These are phyloP conservation scores for Suillus variegatus DNA, from an alignment of 768 basidiomycete genomes.

Conservation along the genomic window DNA sequence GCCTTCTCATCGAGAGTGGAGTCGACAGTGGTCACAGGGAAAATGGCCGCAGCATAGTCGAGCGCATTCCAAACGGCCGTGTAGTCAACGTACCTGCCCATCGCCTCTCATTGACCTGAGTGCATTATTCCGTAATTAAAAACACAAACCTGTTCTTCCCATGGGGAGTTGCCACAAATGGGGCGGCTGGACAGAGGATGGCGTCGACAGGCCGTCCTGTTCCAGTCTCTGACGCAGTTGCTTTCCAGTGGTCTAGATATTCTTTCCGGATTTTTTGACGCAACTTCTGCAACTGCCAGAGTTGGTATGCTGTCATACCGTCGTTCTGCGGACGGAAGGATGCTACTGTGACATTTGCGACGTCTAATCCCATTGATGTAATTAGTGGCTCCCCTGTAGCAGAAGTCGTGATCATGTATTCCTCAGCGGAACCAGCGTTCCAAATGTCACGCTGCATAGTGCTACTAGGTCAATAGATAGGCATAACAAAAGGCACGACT, in stretches of 20 bases:
- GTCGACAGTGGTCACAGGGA: slow-evolving; percentile 69
- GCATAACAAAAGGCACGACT: slow-evolving; percentile 13
- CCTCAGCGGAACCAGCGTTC: slow-evolving; percentile 48
- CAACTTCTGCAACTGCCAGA: slow-evolving; percentile 69
- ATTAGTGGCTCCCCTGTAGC: slow-evolving; percentile 57
- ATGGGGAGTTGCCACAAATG: slow-evolving; percentile 64
- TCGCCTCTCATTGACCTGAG: slow-evolving; percentile 4
- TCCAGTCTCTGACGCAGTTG: slow-evolving; percentile 48
- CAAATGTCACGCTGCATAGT: slow-evolving; percentile 41
- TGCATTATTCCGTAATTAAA: slow-evolving; percentile 5
- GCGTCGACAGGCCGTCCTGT: slow-evolving; percentile 78
- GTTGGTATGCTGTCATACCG: slow-evolving; percentile 53
- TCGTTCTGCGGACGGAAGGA: slow-evolving; percentile 29
- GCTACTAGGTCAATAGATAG: not conserved
- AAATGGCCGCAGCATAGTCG: slow-evolving; percentile 60
- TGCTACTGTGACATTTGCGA: slow-evolving; percentile 20
- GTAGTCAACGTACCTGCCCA: slow-evolving; percentile 47
- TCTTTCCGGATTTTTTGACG: slow-evolving; percentile 47
- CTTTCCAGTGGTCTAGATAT: slow-evolving; percentile 66
- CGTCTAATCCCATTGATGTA: slow-evolving; percentile 43
- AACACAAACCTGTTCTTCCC: slow-evolving; percentile 52
- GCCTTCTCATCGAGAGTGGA: slow-evolving; percentile 49
- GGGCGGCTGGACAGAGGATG: slow-evolving; percentile 64
- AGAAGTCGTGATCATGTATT: slow-evolving; percentile 40
- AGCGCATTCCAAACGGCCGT: slow-evolving; percentile 65